Percentiles rank a stretch among this genome's conserved stretches.
Conservation (phyloP, 345 rosid genomes). For the Nasturtium officinale region DNA sequence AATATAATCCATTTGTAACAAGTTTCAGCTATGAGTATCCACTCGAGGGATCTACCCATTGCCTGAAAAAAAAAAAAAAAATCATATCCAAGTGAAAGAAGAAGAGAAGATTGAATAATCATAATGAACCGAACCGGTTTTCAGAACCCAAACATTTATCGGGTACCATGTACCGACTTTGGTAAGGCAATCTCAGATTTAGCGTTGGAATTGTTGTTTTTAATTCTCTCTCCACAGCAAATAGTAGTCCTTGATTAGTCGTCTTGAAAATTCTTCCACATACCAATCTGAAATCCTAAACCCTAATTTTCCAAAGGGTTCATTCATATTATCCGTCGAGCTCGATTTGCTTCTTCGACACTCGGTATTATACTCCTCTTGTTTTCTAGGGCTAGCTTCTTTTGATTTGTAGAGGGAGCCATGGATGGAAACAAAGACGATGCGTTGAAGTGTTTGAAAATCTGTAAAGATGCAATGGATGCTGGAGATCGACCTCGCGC, state of each 20-base stretch:
- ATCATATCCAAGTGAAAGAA: too few relatives aligned
- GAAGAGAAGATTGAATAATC: background rate
- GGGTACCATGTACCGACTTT: slow-evolving; percentile 9
- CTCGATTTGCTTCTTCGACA: slow-evolving; percentile 13
- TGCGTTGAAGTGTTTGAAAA: slow-evolving; percentile 79
- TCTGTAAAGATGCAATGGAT: slow-evolving; percentile 73
- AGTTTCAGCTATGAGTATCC: background rate
- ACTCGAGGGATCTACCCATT: background rate
- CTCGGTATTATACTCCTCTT: slow-evolving; percentile 9
- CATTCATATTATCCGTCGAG: background rate
- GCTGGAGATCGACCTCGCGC: slow-evolving; percentile 84
- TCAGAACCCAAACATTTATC: background rate
- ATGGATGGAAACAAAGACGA: slow-evolving; percentile 99
- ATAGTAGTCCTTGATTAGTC: background rate
- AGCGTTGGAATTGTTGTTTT: background rate
- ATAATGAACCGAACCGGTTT: background rate
- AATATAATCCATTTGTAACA: background rate
- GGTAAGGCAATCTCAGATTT: slow-evolving; percentile 27
- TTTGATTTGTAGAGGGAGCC: background rate
- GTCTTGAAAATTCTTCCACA: slow-evolving; percentile 11
- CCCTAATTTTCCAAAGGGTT: slow-evolving; percentile 19
- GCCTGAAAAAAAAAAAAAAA: background rate
- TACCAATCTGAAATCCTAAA: slow-evolving; percentile 31
- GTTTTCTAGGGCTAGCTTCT: slow-evolving; percentile 21
- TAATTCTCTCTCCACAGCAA: slow-evolving; percentile 21